Evolutionary conservation across 768 basidiomycete species (phyloP).

Genomic region (Ramaria sp.): DNA sequence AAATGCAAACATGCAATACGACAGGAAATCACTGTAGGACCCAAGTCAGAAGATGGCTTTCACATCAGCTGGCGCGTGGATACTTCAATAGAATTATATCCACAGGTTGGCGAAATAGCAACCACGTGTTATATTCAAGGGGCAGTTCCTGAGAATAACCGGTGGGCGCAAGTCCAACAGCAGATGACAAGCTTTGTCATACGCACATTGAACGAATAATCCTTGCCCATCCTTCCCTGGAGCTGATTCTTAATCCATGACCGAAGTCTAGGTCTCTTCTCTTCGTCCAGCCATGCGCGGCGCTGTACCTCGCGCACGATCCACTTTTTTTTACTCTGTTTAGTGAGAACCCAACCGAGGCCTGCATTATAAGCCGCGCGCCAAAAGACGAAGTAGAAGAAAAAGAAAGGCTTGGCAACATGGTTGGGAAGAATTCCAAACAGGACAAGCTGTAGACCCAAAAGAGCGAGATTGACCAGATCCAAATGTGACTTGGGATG

Average conservation of each 20-base stretch:
- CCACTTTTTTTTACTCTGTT: constrained; percentile 93
- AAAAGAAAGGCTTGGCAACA: constrained; percentile 56
- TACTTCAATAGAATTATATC: constrained; percentile 95
- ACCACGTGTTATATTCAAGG: constrained; percentile 92
- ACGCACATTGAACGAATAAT: constrained; percentile 86
- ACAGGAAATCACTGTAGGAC: constrained; percentile 73
- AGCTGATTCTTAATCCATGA: constrained; percentile 83
- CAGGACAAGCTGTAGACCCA: constrained; percentile 67
- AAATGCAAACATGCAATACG: constrained; percentile 93
- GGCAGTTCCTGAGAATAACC: constrained; percentile 56
- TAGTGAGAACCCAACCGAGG: constrained; percentile 86
- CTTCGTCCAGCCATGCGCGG: constrained; percentile 82
- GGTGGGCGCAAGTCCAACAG: neutral
- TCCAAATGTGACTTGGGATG: constrained; percentile 87
- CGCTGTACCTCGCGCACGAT: constrained; percentile 73
- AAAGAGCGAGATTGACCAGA: constrained; percentile 68
- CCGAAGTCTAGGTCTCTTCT: constrained; percentile 49
- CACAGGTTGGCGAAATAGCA: constrained; percentile 90
- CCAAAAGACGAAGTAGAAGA: constrained; percentile 91
- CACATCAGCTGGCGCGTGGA: constrained; percentile 18
- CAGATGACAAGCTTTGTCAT: neutral
- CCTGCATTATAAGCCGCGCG: constrained; percentile 85
- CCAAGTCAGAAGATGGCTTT: constrained; percentile 5
- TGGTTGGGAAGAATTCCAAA: constrained; percentile 55
- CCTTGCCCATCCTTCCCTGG: constrained; percentile 86